Evolutionary conservation across 306 rosid genomes (phyloP).

Genomic region (Quercus glauca): DNA sequence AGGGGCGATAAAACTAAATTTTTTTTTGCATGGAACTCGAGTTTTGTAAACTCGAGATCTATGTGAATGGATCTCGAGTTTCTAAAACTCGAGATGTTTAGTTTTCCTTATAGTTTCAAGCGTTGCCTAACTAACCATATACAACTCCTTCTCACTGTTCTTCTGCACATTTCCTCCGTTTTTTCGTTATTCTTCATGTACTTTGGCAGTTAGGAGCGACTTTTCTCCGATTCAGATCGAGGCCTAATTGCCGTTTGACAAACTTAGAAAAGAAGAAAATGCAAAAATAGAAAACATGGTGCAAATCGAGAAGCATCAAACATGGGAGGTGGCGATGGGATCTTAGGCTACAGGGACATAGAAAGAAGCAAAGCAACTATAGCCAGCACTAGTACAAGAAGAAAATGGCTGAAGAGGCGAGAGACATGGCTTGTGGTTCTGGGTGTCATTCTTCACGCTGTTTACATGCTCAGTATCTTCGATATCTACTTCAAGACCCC

Average conservation of each 20-base stretch:
- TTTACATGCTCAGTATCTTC: conserved; percentile 87
- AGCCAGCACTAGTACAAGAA: neutral
- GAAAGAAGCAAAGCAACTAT: conserved; percentile 15
- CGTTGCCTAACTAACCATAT: no score
- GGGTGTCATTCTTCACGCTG: conserved; percentile 78
- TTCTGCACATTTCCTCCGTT: no score
- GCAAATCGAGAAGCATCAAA: neutral
- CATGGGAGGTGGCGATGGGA: conserved; percentile 51
- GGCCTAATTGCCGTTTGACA: neutral
- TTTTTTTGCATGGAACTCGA: no score
- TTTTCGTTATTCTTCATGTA: neutral
- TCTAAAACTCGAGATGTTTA: no score
- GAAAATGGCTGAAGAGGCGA: conserved; percentile 57
- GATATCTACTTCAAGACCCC: conserved; percentile 87
- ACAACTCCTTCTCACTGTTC: no score
- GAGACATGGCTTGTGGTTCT: conserved; percentile 77
- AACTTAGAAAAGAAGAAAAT: neutral
- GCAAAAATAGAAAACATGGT: neutral
- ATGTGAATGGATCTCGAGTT: no score
- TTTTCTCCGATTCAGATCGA: neutral
- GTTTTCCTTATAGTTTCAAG: no score
- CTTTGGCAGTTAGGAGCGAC: neutral
- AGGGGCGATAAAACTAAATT: no score
- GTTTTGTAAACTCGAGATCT: no score
- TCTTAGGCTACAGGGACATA: conserved; percentile 38